Evolutionary conservation across 495 filamentous ascomycete genomes (phyloP).

Genomic region (Lichenothelia convexa): DNA sequence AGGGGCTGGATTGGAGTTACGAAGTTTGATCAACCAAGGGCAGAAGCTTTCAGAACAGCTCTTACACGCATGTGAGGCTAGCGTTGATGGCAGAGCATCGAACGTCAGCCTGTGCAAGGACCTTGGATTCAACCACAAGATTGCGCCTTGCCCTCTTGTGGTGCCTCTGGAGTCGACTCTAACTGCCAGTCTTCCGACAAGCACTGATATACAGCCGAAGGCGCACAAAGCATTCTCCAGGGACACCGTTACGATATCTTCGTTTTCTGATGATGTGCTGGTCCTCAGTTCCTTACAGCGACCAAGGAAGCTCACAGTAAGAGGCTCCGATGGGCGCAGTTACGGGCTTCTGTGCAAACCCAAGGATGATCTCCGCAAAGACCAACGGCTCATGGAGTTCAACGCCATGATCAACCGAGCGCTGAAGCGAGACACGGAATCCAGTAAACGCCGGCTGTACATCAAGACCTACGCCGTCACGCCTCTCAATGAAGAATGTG

Average conservation of each 20-base stretch:
- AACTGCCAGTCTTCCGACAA: conserved; percentile 61
- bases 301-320: conserved; percentile 74
- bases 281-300: conserved; percentile 85
- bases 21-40: conserved; percentile 50
- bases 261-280: conserved; percentile 66
- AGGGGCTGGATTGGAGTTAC: conserved; percentile 35
- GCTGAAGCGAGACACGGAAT: conserved; percentile 75
- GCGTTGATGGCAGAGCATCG: conserved; percentile 47
- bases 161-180: conserved; percentile 75
- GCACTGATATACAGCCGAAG: conserved; percentile 48
- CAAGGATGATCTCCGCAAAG: conserved; percentile 92
- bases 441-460: conserved; percentile 67
- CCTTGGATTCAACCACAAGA: conserved; percentile 67
- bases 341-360: conserved; percentile 93
- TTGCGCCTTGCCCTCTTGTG: conserved; percentile 65
- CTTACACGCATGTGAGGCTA: conserved; percentile 58
- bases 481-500: conserved; percentile 92
- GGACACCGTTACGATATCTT: conserved; percentile 40
- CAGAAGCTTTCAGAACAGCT: conserved; percentile 74
- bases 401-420: conserved; percentile 94
- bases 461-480: conserved; percentile 96
- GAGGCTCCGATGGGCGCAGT: conserved; percentile 68
- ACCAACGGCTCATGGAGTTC: conserved; percentile 97
- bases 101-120: conserved; percentile 55
- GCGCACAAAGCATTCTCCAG: conserved; percentile 72